Base-by-base conservation (phyloP, 2,329 filamentous ascomycete species). In the Colletotrichum sp. region DNA sequence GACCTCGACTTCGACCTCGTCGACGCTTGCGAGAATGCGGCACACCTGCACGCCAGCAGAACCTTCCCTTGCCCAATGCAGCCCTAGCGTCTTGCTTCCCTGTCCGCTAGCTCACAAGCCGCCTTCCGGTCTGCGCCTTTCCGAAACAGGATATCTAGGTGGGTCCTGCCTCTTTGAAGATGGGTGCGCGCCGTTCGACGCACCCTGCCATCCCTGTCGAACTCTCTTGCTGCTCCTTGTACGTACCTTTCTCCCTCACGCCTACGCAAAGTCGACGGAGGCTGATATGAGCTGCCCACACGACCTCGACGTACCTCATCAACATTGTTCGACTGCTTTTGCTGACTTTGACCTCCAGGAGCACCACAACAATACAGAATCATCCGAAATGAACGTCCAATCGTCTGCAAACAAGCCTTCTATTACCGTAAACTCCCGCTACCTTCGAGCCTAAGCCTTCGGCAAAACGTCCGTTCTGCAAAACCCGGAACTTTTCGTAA, bases 41-140 rank as follows among this genome's bases (percentile, higher is more conserved):
- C 43, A 67, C 62, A 60, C 32, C 26, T 72, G 58, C 60, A 62
- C 56, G 16, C 24, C 67, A 36, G 66, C 71, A 74, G 36, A 55
- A 38, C 61, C 61, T 61, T 58, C 52, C 71, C 30, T 66, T 74
- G 48, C 71, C 60, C 67, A 71, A 71, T 38, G 67, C 71, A 71
- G 71, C 61, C 67, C 61, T 71, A 71, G 67, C 52, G 34, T 30
- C 67, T 73, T 34, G 43, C 66, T 71, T 43, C 67, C 43, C 16
- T 48, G 56, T n/a, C 30, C 43, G n/a, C 43, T 65, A 58, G n/a
- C 16, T 18, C 55, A 32, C 24, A 66, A 66, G 67, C 61, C 60
- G 36, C 48, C 28, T 26, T 66, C 67, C 36, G 48, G 34, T 16
- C 34, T 52, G 60, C 60, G 61, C 67, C 56, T 66, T 30, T 66